Percentiles rank a stretch among this genome's conserved stretches.
Conservation (phyloP, 768 basidiomycete genomes). For the Dentipellis fragilis region DNA sequence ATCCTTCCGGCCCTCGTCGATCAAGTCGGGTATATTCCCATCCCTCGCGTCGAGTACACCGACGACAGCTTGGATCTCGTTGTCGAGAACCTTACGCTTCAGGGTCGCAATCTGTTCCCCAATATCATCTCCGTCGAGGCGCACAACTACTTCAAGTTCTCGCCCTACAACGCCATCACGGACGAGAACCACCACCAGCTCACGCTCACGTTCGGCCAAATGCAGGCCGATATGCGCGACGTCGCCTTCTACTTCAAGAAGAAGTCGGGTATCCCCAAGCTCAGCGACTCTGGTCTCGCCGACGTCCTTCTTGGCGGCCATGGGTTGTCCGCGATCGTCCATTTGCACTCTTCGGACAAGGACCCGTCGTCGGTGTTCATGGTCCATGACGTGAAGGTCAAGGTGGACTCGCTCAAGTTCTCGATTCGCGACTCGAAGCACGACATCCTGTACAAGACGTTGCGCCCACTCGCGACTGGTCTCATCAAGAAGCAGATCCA, state of each 20-base stretch:
- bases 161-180: slow-evolving; percentile 50
- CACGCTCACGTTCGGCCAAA: slow-evolving; percentile 67
- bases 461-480: slow-evolving; percentile 69
- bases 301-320: slow-evolving; percentile 80
- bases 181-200: slow-evolving; percentile 67
- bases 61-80: slow-evolving; percentile 82
- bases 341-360: slow-evolving; percentile 48
- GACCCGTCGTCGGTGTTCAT: slow-evolving; percentile 66
- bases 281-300: slow-evolving; percentile 75
- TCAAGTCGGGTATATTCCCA: slow-evolving; percentile 73
- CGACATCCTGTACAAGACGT: slow-evolving; percentile 77
- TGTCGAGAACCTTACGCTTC: slow-evolving; percentile 85
- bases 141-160: slow-evolving; percentile 77
- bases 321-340: slow-evolving; percentile 64
- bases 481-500: slow-evolving; percentile 73
- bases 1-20: slow-evolving; percentile 74
- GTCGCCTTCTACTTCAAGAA: slow-evolving; percentile 86
- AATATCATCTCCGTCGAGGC: slow-evolving; percentile 66
- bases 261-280: slow-evolving; percentile 75
- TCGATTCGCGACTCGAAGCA: slow-evolving; percentile 88
- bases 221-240: slow-evolving; percentile 91
- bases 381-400: slow-evolving; percentile 62
- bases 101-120: slow-evolving; percentile 85
- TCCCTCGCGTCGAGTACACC: slow-evolving; percentile 90
- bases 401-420: slow-evolving; percentile 83